These are phyloP conservation scores for Eucalyptus regnans DNA, from an alignment of 345 rosid species.

Conservation along the genomic window DNA sequence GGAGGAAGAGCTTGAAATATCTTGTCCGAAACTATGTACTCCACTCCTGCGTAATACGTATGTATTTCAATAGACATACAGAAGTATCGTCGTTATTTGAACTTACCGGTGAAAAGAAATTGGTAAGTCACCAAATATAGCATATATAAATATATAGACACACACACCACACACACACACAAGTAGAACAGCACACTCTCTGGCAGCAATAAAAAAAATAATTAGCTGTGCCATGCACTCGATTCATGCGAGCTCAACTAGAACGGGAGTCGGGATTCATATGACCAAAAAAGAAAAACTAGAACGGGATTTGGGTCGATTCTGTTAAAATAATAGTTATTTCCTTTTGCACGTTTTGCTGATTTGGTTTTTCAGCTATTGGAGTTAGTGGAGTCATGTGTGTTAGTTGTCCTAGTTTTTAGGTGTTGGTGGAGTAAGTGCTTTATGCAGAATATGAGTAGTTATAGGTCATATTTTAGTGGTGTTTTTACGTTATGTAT, in stretches of 20 bases:
- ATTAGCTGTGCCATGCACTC: not conserved
- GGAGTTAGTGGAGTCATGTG: too few relatives aligned
- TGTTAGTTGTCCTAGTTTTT: too few relatives aligned
- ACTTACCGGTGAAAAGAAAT: not conserved
- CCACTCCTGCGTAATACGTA: slow-evolving; percentile 26
- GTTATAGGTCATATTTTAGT: too few relatives aligned
- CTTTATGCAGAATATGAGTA: too few relatives aligned
- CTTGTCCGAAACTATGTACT: slow-evolving; percentile 54
- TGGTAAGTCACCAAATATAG: not conserved
- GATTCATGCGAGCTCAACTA: not conserved
- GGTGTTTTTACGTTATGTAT: too few relatives aligned
- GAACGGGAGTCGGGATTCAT: not conserved
- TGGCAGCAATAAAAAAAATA: not conserved
- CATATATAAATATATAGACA: not conserved
- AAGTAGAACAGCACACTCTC: not conserved
- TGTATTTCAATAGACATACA: not conserved
- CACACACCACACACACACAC: not conserved
- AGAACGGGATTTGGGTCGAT: not conserved
- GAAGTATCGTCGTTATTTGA: not conserved
- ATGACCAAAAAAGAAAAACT: not conserved
- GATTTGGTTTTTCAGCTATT: too few relatives aligned
- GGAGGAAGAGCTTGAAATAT: slow-evolving; percentile 43
- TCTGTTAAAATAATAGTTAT: too few relatives aligned
- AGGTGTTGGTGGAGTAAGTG: too few relatives aligned
- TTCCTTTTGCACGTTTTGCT: too few relatives aligned